Evolutionary conservation across 441 rosid genomes (phyloP).

Genomic region (Flueggea neowawraea): DNA sequence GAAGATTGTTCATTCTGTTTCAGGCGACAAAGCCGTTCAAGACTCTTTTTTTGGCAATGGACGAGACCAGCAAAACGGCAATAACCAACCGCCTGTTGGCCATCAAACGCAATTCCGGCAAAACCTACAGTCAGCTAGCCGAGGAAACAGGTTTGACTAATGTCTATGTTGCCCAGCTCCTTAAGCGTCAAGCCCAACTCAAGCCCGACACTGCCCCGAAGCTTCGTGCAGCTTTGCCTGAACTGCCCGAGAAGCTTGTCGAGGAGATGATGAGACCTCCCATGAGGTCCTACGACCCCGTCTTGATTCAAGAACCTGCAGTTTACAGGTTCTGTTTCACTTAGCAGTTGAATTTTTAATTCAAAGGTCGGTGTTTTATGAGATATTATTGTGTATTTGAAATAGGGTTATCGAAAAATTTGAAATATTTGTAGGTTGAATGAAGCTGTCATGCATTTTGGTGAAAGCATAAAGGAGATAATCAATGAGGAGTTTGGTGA

Average conservation of each 20-base stretch:
- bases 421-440: conserved; percentile 79
- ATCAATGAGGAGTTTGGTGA: conserved; percentile 96
- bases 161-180: conserved; percentile 83
- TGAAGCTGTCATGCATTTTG: conserved; percentile 97
- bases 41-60: conserved; percentile 26
- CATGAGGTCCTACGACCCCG: conserved; percentile 70
- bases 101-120: conserved; percentile 61
- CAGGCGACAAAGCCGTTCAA: neutral
- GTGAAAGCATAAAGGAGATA: conserved; percentile 95
- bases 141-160: conserved; percentile 79
- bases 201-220: conserved; percentile 65
- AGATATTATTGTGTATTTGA: neutral
- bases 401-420: neutral
- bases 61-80: conserved; percentile 33
- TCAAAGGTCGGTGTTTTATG: neutral
- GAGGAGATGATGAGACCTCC: conserved; percentile 77
- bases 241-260: conserved; percentile 51
- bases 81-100: conserved; percentile 37
- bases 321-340: conserved; percentile 50
- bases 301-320: conserved; percentile 76
- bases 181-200: conserved; percentile 87
- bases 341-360: neutral
- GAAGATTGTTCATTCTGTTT: no score
- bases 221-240: conserved; percentile 62
- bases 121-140: conserved; percentile 57